Percentiles rank a stretch among this genome's conserved stretches.
Evolutionary conservation across 768 basidiomycete species (phyloP).

Genomic region (Kwoniella sp.): DNA sequence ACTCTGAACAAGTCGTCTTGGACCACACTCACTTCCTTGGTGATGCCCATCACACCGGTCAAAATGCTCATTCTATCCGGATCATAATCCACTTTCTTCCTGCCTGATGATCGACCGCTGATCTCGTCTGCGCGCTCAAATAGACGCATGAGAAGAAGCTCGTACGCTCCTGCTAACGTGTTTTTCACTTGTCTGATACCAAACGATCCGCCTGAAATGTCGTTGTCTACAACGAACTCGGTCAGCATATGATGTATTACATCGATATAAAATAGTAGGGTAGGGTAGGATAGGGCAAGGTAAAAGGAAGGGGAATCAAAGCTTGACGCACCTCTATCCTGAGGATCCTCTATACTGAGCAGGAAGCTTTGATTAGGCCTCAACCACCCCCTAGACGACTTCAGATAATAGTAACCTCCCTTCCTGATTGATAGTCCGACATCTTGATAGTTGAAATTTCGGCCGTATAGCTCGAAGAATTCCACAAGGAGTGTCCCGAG

Average conservation of each 20-base stretch:
- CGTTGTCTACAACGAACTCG: constrained; percentile 67
- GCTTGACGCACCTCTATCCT: constrained; percentile 69
- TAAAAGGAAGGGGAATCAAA: neutral
- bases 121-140: constrained; percentile 69
- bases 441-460: constrained; percentile 85
- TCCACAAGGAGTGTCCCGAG: constrained; percentile 93
- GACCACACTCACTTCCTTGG: constrained; percentile 67
- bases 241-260: no score
- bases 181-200: constrained; percentile 77
- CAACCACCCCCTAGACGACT: constrained; percentile 76
- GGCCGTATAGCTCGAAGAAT: constrained; percentile 94
- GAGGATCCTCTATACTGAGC: constrained; percentile 90
- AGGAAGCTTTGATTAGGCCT: constrained; percentile 60
- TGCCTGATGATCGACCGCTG: constrained; percentile 62
- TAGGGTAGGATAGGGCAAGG: neutral
- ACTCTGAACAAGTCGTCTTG: no score
- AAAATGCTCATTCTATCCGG: constrained; percentile 72
- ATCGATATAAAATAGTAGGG: no score
- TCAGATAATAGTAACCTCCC: constrained; percentile 86
- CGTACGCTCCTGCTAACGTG: constrained; percentile 75
- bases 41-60: constrained; percentile 75
- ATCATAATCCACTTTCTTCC: constrained; percentile 32
- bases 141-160: constrained; percentile 69
- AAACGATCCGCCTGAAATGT: constrained; percentile 87
- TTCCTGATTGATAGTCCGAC: constrained; percentile 84